phyloP scores from a whole-genome alignment of 768 basidiomycete genomes.

The Leucocoprinus birnbaumii region DNA sequence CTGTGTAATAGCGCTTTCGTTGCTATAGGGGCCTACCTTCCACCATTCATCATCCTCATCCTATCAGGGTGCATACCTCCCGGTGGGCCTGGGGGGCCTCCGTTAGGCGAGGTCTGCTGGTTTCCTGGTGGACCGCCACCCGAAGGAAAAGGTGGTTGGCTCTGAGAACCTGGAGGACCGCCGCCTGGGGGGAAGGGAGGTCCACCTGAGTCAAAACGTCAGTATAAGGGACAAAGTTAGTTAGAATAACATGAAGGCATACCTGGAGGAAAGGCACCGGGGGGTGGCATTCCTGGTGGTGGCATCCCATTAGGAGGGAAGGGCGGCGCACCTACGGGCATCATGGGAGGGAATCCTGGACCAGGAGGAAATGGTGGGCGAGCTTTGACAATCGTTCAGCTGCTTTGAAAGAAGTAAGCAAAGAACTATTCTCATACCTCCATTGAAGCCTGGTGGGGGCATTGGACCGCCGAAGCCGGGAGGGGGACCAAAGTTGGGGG shows the following conservation, averaged over 20 bases:
- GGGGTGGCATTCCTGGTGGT: constrained; percentile 22
- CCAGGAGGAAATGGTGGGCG: constrained; percentile 75
- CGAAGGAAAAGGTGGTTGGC: constrained; percentile 44
- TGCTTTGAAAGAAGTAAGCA: background rate
- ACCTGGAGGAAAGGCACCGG: constrained; percentile 41
- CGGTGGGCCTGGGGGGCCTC: constrained; percentile 22
- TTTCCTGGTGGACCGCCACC: constrained; percentile 30
- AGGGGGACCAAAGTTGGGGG: constrained; percentile 43
- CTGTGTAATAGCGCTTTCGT: background rate
- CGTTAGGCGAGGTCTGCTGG: constrained; percentile 23
- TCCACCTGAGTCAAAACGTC: constrained; percentile 23
- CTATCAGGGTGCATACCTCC: constrained; percentile 77
- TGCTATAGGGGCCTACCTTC: constrained; percentile 15
- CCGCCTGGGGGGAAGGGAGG: constrained; percentile 56
- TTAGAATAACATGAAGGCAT: constrained; percentile 34
- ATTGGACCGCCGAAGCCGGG: constrained; percentile 48
- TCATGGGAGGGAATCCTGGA: constrained; percentile 50
- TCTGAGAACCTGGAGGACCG: constrained; percentile 36
- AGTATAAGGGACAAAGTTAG: constrained; percentile 16
- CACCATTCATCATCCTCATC: constrained; percentile 68
- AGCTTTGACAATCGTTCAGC: constrained; percentile 28
- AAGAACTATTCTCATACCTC: constrained; percentile 38
- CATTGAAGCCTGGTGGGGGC: constrained; percentile 54
- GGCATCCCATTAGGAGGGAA: constrained; percentile 64
- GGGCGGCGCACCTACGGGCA: constrained; percentile 59